Conservation (phyloP, 768 basidiomycete genomes). For the Pisolithus tinctorius region DNA sequence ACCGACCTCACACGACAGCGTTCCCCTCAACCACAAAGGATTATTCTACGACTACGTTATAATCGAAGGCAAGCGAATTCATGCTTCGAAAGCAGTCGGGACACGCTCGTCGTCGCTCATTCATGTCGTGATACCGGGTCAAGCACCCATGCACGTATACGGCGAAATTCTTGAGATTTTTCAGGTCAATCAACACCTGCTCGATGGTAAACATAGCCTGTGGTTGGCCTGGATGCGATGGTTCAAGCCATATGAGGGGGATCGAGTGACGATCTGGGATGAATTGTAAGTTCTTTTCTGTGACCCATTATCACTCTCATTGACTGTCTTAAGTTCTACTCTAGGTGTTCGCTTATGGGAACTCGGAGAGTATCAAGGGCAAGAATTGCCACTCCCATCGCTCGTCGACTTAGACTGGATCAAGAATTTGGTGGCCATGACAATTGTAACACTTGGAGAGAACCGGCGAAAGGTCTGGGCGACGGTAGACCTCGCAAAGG, state of each 20-base stretch:
- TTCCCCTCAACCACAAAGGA: not conserved
- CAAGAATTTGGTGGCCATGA: not conserved
- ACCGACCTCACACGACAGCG: not conserved
- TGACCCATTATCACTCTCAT: not conserved
- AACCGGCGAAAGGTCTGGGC: too few relatives aligned
- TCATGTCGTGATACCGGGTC: not conserved
- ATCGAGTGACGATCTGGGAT: not conserved
- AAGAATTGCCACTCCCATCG: not conserved
- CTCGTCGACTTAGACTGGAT: slow-evolving; percentile 1
- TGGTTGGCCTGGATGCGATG: not conserved
- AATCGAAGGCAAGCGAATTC: not conserved
- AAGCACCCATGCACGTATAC: too few relatives aligned
- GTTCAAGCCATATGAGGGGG: not conserved
- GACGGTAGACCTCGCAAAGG: not conserved
- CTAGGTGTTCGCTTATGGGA: slow-evolving; percentile 3
- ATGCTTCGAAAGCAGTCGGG: not conserved
- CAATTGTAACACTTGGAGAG: not conserved
- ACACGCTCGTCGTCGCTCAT: not conserved
- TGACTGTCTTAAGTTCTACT: not conserved
- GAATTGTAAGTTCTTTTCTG: not conserved
- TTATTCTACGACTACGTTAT: not conserved
- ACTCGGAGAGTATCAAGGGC: not conserved
- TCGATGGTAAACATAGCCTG: too few relatives aligned
- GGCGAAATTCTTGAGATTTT: too few relatives aligned
- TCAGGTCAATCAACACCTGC: too few relatives aligned